These are phyloP conservation scores for Spinellus fusiger DNA, from an alignment of 192 early-diverging fungal genomes.

Conservation along the genomic window DNA sequence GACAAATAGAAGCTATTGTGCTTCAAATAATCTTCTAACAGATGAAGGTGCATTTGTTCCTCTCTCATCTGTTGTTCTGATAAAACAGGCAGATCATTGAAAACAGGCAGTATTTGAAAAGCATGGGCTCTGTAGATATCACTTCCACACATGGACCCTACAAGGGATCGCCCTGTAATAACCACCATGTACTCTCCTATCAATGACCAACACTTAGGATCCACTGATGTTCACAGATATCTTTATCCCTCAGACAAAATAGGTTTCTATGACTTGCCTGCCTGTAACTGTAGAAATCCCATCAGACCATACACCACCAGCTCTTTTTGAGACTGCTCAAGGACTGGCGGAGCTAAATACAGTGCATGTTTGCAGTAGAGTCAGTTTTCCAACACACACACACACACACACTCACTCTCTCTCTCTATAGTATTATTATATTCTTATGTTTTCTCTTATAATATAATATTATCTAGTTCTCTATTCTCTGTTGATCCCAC, in stretches of 20 bases:
- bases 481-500: not conserved
- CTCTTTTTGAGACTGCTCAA: not conserved
- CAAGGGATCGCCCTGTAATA: slow-evolving; percentile 55
- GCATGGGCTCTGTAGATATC: slow-evolving; percentile 57
- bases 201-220: not conserved
- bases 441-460: not conserved
- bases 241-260: not conserved
- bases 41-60: slow-evolving; percentile 33
- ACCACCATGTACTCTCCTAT: slow-evolving; percentile 74
- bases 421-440: not conserved
- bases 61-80: slow-evolving; percentile 38
- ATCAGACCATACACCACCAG: slow-evolving; percentile 55
- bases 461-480: not conserved
- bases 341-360: not conserved
- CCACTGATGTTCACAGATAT: not conserved
- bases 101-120: slow-evolving; percentile 42
- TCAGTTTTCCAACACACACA: too few species aligned
- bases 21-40: slow-evolving; percentile 39
- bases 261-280: slow-evolving; percentile 54
- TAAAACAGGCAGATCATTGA: slow-evolving; percentile 25
- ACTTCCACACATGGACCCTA: slow-evolving; percentile 55
- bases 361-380: too few species aligned
- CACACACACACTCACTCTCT: too few species aligned
- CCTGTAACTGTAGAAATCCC: slow-evolving; percentile 60
- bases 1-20: slow-evolving; percentile 66